Conservation (phyloP, 805 yeast genomes). For the Limtongia smithiae region DNA sequence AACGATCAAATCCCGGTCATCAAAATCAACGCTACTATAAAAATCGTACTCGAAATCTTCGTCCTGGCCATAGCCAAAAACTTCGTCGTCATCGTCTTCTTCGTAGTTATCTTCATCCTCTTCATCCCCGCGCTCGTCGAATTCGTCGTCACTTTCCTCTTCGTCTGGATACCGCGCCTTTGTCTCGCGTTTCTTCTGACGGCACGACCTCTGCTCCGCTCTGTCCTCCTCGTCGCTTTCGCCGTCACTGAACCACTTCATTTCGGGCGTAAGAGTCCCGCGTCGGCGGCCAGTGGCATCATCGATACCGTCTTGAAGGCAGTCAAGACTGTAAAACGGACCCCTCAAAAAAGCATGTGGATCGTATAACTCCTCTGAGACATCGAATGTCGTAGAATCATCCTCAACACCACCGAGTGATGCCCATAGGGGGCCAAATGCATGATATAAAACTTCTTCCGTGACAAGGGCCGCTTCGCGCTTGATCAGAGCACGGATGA, state of each 20-base stretch:
- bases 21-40: constrained; percentile 8
- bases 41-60: constrained; percentile 3
- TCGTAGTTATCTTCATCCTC: constrained; percentile 2
- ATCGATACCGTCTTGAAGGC: background rate
- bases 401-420: background rate
- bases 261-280: background rate
- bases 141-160: constrained; percentile 4
- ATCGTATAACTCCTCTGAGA: background rate
- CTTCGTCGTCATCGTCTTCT: constrained; percentile 7
- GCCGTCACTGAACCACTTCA: constrained; percentile 1
- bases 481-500: constrained; percentile 1
- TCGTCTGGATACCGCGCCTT: no score
- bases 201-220: background rate
- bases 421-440: constrained; percentile 10
- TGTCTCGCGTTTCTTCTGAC: no score
- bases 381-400: background rate
- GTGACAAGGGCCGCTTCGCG: constrained; percentile 8
- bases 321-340: background rate
- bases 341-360: background rate
- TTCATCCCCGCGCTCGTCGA: constrained; percentile 2
- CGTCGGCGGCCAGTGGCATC: background rate
- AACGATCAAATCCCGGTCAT: background rate
- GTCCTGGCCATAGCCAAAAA: background rate
- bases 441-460: background rate
- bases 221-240: constrained; percentile 10